These are phyloP conservation scores for Exophiala sp. DNA, from an alignment of 2,329 filamentous ascomycete species.

Conservation along the genomic window DNA sequence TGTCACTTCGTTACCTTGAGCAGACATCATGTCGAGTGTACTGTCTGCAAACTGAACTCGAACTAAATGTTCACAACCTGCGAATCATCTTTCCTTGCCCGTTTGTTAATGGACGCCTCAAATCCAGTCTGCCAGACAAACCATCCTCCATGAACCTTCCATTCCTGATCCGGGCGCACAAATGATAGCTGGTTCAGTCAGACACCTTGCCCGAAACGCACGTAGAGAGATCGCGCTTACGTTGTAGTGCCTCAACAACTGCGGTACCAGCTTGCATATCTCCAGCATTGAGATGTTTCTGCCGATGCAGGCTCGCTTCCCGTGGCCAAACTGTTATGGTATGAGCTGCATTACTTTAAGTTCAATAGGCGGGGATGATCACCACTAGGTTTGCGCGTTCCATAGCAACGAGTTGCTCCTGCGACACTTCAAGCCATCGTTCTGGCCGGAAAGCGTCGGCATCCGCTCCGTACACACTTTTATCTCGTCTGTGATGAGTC, in stretches of 20 bases:
- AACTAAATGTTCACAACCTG: too few relatives aligned
- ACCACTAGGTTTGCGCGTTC: constrained; percentile 33
- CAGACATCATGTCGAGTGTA: not conserved
- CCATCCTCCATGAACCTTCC: constrained; percentile 14
- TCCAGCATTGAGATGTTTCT: constrained; percentile 29
- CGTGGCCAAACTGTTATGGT: constrained; percentile 45
- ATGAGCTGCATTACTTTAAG: not conserved
- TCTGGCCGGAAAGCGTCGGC: constrained; percentile 66
- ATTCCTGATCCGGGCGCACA: constrained; percentile 6
- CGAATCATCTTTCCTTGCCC: not conserved
- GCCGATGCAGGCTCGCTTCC: constrained; percentile 42
- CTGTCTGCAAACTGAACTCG: not conserved
- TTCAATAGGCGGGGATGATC: not conserved
- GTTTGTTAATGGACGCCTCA: not conserved
- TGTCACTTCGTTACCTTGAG: too few relatives aligned
- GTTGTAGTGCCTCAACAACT: constrained; percentile 18
- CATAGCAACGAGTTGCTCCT: constrained; percentile 47
- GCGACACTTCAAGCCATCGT: constrained; percentile 59
- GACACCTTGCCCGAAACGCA: not conserved
- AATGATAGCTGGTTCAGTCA: constrained; percentile 6
- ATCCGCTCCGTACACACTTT: constrained; percentile 47
- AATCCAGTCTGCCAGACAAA: constrained; percentile 15
- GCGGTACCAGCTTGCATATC: constrained; percentile 29
- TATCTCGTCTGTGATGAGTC: constrained; percentile 16
- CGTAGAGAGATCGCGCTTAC: constrained; percentile 4